phyloP scores from a whole-genome alignment of 1,284 basidiomycete species.

The Tilletia setariae region DNA sequence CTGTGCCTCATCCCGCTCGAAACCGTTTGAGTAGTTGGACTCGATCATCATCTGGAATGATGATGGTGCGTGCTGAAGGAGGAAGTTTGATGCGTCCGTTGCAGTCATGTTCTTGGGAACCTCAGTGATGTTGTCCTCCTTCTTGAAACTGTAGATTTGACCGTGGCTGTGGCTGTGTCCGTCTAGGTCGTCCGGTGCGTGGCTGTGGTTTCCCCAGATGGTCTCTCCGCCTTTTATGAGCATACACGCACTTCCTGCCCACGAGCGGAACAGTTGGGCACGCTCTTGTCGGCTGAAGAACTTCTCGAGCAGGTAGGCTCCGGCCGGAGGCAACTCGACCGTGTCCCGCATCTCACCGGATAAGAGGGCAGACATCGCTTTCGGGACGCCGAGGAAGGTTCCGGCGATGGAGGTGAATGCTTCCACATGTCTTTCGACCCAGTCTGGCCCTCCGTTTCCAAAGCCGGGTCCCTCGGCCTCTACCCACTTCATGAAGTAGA shows the following conservation, averaged over 20 bases:
- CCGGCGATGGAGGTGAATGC: constrained; percentile 69
- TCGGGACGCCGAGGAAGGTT: constrained; percentile 73
- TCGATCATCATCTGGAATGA: constrained; percentile 82
- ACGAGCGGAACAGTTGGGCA: constrained; percentile 84
- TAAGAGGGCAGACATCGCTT: constrained; percentile 92
- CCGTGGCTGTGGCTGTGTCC: constrained; percentile 25
- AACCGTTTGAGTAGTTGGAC: constrained; percentile 87
- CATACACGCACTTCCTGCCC: constrained; percentile 81
- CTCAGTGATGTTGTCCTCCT: constrained; percentile 12
- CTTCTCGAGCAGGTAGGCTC: constrained; percentile 67
- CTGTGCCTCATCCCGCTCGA: constrained; percentile 69
- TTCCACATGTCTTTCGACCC: constrained; percentile 75
- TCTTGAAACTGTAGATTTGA: constrained; percentile 54
- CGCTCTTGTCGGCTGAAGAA: constrained; percentile 82
- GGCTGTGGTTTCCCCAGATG: constrained; percentile 74
- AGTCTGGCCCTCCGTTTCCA: constrained; percentile 79
- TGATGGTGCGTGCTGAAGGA: constrained; percentile 76
- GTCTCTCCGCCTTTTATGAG: constrained; percentile 73
- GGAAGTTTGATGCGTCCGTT: constrained; percentile 71
- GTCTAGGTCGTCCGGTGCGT: constrained; percentile 46
- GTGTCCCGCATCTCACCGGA: constrained; percentile 88
- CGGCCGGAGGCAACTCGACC: constrained; percentile 82
- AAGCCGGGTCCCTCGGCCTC: constrained; percentile 70
- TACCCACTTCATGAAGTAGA: constrained; percentile 74
- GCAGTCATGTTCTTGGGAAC: constrained; percentile 64